Evolutionary conservation across 257 asterid genomes (phyloP), one percentile per base, ranked within the genome.

Genomic region (Cynanchum wilfordii): DNA sequence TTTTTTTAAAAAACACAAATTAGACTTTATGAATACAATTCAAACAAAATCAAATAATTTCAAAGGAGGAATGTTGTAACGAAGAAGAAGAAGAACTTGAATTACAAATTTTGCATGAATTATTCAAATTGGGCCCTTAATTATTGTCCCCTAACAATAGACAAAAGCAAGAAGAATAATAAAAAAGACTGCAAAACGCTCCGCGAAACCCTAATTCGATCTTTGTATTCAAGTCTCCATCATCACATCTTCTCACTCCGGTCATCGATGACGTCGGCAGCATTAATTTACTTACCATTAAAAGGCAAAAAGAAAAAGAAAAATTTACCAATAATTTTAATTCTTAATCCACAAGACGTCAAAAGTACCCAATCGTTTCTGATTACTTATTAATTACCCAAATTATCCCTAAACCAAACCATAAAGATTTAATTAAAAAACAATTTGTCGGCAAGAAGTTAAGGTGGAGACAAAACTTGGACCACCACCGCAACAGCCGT

Each of bases 361-460:
- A 63, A 63, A 62, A 33, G 27, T 42, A 2, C 27, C n/a, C 15
- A 36, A 33, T 63, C 49, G 11, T 36, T 45, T 29, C 10, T 1
- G 7, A 27, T 29, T 9, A 25, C 22, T 30, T 29, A 13, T 33
- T 20, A 10, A 24, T 33, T 59, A 52, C n/a, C n/a, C 10, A n/a
- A 20, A 50, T 68, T 49, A 2, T 12, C 22, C 40, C 42, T 7
- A 42, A 42, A 42, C 11, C 16, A 0, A 56, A 69, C 1, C 29
- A 24, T 27, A 7, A 36, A 9, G 25, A 70, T 17, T 13, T 60
- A 76, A 66, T 57, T 62, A 33, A 40, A 33, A 74, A 65, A 71
- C 62, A 77, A 78, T 77, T 11, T 82, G 91, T 87, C 89, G 91
- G 87, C 86, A 79, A 42, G 75, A 78, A 84, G 85, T 71, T 77